These are phyloP conservation scores for Stipa capillata DNA, from an alignment of 176 grass and related monocot species.

Conservation along the genomic window DNA sequence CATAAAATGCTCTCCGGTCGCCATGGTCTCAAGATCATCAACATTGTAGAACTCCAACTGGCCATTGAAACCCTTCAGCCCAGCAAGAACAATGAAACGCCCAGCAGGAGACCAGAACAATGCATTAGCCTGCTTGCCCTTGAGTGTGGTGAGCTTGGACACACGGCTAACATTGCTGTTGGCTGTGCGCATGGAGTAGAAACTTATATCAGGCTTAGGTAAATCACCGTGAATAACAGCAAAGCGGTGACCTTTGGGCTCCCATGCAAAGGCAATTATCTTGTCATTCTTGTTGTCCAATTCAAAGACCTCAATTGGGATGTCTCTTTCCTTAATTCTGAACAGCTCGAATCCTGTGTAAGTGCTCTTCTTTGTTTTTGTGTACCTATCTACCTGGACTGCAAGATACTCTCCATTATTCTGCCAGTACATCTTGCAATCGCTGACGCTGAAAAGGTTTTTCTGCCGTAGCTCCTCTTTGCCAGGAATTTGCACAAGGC, in stretches of 20 bases:
- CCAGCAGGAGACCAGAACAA: conserved; percentile 85
- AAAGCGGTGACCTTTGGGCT: conserved; percentile 85
- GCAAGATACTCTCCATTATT: conserved; percentile 88
- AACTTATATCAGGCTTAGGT: conserved; percentile 72
- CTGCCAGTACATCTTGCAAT: conserved; percentile 92
- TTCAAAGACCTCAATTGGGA: conserved; percentile 91
- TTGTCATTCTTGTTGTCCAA: conserved; percentile 96
- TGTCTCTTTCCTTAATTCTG: conserved; percentile 87
- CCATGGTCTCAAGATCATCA: conserved; percentile 89
- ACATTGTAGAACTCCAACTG: conserved; percentile 94
- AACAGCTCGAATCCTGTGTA: conserved; percentile 91
- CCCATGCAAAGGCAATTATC: conserved; percentile 91
- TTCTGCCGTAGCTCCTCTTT: conserved; percentile 91
- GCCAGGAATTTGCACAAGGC: conserved; percentile 82
- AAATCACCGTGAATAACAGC: conserved; percentile 84
- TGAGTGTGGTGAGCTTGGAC: conserved; percentile 79
- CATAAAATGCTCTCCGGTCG: conserved; percentile 92
- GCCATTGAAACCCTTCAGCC: conserved; percentile 87
- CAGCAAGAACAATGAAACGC: conserved; percentile 71
- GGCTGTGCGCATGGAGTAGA: conserved; percentile 71
- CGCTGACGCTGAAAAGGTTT: conserved; percentile 82
- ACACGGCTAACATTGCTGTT: conserved; percentile 52
- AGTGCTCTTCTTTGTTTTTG: conserved; percentile 88
- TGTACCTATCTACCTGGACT: conserved; percentile 86
- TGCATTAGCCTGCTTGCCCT: conserved; percentile 75